Base-by-base conservation (phyloP, 2,329 filamentous ascomycete genomes). In the Penicillium verrucosum region DNA sequence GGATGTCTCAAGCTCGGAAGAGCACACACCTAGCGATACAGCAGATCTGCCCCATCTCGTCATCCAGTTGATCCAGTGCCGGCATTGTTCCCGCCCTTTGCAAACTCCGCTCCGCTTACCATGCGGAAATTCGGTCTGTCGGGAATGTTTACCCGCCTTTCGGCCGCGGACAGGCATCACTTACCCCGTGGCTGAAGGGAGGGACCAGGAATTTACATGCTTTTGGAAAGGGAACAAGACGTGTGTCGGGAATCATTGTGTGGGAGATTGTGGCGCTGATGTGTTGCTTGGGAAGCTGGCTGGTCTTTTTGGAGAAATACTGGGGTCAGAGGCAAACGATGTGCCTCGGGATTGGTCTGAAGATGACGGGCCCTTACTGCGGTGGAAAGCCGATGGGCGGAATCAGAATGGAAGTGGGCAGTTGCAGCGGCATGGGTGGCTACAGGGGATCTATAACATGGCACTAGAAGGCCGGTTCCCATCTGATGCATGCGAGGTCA, bases 121-220 rank as follows among this genome's bases (percentile, higher is more conserved):
- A 5, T 97, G 92, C 70, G 91, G 92, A 29, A 85, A 88, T 68
- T 87, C 87, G 11, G 74, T 96, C 11, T 97, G 92, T 75, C 85
- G 82, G 66, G 72, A 73, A 48, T 97, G 92, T 73, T 75, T 96
- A 1, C 92, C 92, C 1, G 75, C 83, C 45, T 75, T 85, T 2
- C 83, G 87, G 65, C 72, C 80, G 16, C 83, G 91, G 43, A 78
- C 78, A 46, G 85, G 90, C 59, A 89, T 96, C 56, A 88, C 90
- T 2, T 96, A 93, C 71, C 91, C 90, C 0, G 85, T 85, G 16
- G 81, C 81, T 1, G 82, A 85, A 7, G 85, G 83, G 41, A 83
- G 91, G 38, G 77, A 85, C 40, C 80, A 85, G 64, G 90, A 87
- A 0, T 89, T 96, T 65, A 75, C 72, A n/a, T 97, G 92, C 68